Conservation (phyloP, 1,284 basidiomycete species). For the Malassezia slooffiae region DNA sequence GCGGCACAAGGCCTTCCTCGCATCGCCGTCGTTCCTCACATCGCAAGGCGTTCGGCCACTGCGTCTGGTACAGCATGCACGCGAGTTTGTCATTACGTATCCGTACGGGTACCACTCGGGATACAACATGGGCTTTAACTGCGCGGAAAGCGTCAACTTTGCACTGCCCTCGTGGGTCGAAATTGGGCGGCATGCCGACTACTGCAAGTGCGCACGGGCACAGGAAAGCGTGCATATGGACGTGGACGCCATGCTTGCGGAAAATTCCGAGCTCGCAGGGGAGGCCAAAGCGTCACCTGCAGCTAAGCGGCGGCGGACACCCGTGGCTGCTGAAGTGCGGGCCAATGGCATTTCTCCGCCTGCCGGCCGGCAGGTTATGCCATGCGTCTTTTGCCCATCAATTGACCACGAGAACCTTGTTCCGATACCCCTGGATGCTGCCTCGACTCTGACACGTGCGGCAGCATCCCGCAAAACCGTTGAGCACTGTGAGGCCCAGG, state of each 20-base stretch:
- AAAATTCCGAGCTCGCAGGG: no score
- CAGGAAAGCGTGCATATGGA: slow-evolving; percentile 44
- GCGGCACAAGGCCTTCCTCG: slow-evolving; percentile 90
- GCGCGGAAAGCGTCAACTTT: slow-evolving; percentile 95
- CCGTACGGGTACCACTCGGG: slow-evolving; percentile 87
- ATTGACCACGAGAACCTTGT: slow-evolving; percentile 12
- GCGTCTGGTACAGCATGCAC: slow-evolving; percentile 63
- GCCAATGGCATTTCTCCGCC: no score
- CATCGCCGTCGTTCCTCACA: slow-evolving; percentile 71
- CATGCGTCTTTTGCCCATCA: no score
- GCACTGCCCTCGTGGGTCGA: slow-evolving; percentile 91
- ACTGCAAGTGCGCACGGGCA: slow-evolving; percentile 36
- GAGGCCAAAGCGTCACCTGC: not conserved
- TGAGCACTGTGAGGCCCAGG: not conserved
- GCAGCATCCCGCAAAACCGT: not conserved
- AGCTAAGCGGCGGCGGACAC: no score
- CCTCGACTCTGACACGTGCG: not conserved
- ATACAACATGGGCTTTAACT: slow-evolving; percentile 94
- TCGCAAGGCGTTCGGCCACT: slow-evolving; percentile 58
- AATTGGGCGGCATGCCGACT: slow-evolving; percentile 53
- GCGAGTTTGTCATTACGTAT: slow-evolving; percentile 92
- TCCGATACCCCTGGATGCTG: slow-evolving; percentile 17
- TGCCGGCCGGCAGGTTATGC: no score
- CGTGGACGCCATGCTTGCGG: slow-evolving; percentile 35
- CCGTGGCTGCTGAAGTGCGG: no score